These are phyloP conservation scores for Triticum turgidum DNA, from an alignment of 176 grass and related monocot genomes.

Conservation along the genomic window DNA sequence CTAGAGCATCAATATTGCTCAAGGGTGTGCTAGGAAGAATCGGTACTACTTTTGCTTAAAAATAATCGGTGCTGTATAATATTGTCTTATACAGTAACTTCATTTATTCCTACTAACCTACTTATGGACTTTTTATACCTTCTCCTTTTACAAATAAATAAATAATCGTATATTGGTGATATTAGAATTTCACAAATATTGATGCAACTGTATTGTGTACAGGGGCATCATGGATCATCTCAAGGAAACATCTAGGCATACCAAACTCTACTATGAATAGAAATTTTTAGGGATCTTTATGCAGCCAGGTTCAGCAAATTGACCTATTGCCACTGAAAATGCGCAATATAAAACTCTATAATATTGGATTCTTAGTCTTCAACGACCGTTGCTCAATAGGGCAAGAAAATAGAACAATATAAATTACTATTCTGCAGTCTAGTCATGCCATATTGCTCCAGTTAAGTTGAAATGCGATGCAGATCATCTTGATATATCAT, in stretches of 20 bases:
- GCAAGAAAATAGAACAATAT: background rate
- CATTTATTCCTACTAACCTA: background rate
- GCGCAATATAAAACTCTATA: background rate
- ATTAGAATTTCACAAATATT: background rate
- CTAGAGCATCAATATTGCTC: background rate
- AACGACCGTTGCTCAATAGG: background rate
- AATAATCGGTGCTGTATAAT: background rate
- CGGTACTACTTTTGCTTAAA: background rate
- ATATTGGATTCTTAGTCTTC: background rate
- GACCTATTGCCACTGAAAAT: background rate
- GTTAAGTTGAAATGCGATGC: background rate
- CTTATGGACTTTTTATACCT: background rate
- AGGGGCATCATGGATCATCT: background rate
- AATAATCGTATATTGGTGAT: background rate
- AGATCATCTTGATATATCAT: background rate
- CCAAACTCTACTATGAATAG: background rate
- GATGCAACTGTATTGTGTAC: background rate
- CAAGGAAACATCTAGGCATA: background rate
- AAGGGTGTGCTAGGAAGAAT: background rate
- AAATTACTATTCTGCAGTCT: background rate
- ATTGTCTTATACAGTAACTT: background rate
- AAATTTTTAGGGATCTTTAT: background rate
- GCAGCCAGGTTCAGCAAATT: background rate
- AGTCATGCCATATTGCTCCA: background rate
- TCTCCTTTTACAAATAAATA: background rate